These are phyloP conservation scores for Diaporthe helianthi DNA, from an alignment of 2,329 filamentous ascomycete genomes.

Conservation along the genomic window DNA sequence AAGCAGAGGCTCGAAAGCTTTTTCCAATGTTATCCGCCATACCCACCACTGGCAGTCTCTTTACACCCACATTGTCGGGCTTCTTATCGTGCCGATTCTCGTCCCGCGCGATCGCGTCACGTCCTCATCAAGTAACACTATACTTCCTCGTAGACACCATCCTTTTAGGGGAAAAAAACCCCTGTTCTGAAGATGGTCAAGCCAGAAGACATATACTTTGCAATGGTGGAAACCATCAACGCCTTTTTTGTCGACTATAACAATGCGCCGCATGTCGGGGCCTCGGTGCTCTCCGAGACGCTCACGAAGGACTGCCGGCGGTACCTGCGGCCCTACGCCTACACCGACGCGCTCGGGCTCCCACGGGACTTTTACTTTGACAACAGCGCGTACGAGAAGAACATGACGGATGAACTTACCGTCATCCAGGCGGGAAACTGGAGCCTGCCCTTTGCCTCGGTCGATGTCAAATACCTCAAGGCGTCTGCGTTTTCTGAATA, in stretches of 20 bases:
- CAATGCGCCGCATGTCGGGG: background rate
- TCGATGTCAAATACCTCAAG: background rate
- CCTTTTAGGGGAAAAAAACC: background rate
- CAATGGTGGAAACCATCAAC: background rate
- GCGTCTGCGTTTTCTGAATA: background rate
- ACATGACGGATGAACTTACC: background rate
- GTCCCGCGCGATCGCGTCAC: no score
- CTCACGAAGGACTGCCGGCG: constrained; percentile 3
- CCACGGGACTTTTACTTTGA: constrained; percentile 1
- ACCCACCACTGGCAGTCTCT: no score
- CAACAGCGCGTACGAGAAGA: background rate
- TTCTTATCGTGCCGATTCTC: no score
- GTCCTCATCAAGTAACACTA: no score
- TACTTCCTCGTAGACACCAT: no score
- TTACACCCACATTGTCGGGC: no score
- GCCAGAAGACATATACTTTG: background rate
- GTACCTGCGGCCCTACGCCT: constrained; percentile 1
- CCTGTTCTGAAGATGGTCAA: background rate
- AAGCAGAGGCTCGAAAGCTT: no score
- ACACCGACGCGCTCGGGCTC: background rate
- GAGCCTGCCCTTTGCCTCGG: background rate
- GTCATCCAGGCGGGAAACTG: constrained; percentile 5
- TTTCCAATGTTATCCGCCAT: no score
- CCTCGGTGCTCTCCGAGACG: background rate
- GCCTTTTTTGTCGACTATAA: constrained; percentile 4